Percentiles rank a stretch among this genome's conserved stretches.
Evolutionary conservation across 2,329 filamentous ascomycete species (phyloP).

Genomic region (Monosporascus ibericus): DNA sequence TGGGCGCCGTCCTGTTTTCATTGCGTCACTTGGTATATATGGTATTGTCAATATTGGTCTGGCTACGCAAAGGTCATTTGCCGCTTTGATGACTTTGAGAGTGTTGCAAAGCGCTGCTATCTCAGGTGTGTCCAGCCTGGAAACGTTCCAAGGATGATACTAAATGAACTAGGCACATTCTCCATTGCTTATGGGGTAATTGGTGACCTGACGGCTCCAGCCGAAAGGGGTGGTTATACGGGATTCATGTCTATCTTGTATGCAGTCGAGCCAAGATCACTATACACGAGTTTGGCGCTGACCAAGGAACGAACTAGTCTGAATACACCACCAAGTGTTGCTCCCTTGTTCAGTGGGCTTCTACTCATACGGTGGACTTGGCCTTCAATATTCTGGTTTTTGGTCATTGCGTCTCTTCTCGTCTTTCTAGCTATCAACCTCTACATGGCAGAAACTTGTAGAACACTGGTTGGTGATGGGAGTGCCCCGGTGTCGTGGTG

Average conservation of each 20-base stretch:
- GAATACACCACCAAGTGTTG: background rate
- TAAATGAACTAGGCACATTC: background rate
- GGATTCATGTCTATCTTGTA: slow-evolving; percentile 1
- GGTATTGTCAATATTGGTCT: slow-evolving; percentile 27
- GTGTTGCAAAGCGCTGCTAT: slow-evolving; percentile 35
- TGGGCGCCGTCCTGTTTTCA: slow-evolving; percentile 30
- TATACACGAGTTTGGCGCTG: background rate
- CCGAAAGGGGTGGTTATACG: slow-evolving; percentile 1
- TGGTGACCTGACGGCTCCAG: background rate
- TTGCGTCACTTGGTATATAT: slow-evolving; percentile 28
- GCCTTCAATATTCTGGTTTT: background rate
- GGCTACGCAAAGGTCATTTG: slow-evolving; percentile 26
- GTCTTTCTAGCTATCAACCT: background rate
- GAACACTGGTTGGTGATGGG: background rate
- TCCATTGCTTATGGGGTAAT: slow-evolving; percentile 1
- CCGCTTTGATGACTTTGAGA: slow-evolving; percentile 31
- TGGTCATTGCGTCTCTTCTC: background rate
- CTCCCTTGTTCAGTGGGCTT: background rate
- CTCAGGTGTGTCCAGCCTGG: background rate
- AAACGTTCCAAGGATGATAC: background rate
- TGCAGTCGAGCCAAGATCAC: too few relatives aligned
- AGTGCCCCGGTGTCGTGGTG: background rate
- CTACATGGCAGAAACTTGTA: background rate
- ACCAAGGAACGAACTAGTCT: background rate
- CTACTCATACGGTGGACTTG: background rate